Evolutionary conservation across 129 eudicot genomes (phyloP), one percentile per base, ranked within the genome.

Genomic region (Kitagawia praeruptora): DNA sequence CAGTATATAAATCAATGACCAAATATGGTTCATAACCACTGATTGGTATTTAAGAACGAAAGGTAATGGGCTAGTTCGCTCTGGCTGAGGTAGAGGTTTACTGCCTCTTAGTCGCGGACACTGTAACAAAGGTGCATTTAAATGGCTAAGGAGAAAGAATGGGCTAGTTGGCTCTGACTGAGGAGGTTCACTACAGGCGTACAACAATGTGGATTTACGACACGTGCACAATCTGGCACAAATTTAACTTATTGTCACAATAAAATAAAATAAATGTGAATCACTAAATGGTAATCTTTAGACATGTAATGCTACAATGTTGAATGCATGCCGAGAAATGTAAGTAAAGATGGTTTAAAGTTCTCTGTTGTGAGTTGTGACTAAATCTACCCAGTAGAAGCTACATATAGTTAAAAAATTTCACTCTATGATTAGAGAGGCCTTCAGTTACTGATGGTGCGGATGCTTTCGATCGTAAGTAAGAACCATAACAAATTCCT

Each of bases 401-500:
- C 69, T 61, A 9, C 69, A 61, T 9, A 10, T 9, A n/a, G 13
- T 25, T 61, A 6, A 67, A 67, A 31, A 12, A 6, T 11, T 58
- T 31, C 8, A 25, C 13, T 37, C 73, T 11, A 63, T 7, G 73
- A 67, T 37, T 67, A 12, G 14, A 67, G 31, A 61, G 69, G 4
- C 34, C 69, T 69, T 69, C 40, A 31, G 9, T 69, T 69, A 69
- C 44, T 38, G 27, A 34, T 28, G 39, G 39, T 64, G 11, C 4
- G 76, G 48, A 41, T 38, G 8, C 42, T 74, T 74, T 12, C 54
- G 53, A 74, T 37, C 77, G 42, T 74, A 74, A 74, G 77, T 41
- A 74, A 74, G 53, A n/a, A 5, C 77, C 77, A 74, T 74, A 8
- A 74, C 54, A 74, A 74, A 74, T 5, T 74, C 56, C 51, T 74